phyloP scores from a whole-genome alignment of 495 filamentous ascomycete species.

The Talaromyces stipitatus region DNA sequence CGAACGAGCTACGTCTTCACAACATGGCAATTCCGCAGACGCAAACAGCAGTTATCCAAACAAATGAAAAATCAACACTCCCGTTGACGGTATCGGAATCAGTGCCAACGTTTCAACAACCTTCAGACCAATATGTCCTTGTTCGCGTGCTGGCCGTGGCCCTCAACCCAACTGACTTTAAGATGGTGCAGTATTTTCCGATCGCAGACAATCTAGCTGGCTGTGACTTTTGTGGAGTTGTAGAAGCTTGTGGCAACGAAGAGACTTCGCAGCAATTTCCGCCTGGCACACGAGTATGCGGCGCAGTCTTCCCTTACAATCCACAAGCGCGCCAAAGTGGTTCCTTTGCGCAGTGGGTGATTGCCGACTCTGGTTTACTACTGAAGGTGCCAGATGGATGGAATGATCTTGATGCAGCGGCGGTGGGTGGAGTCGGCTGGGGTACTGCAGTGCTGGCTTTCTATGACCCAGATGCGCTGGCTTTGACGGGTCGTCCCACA shows the following conservation, averaged over 20 bases:
- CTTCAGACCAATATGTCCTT: too few species aligned
- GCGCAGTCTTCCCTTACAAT: slow-evolving; percentile 6
- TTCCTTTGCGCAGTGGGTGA: slow-evolving; percentile 34
- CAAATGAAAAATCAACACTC: too few species aligned
- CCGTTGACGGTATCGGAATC: too few species aligned
- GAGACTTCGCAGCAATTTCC: too few species aligned
- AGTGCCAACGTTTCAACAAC: too few species aligned
- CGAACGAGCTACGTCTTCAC: too few species aligned
- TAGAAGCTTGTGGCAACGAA: too few species aligned
- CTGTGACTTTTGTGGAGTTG: slow-evolving; percentile 36
- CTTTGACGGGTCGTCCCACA: slow-evolving; percentile 8
- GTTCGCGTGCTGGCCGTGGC: slow-evolving; percentile 30
- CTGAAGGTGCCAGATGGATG: slow-evolving; percentile 24
- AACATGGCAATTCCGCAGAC: too few species aligned
- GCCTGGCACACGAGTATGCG: slow-evolving; percentile 6
- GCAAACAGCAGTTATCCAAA: too few species aligned
- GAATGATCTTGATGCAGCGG: slow-evolving; percentile 19
- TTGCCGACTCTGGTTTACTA: slow-evolving; percentile 20
- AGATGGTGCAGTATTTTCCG: slow-evolving; percentile 28
- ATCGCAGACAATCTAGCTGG: slow-evolving; percentile 26
- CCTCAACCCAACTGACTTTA: slow-evolving; percentile 40
- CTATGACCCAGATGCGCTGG: background rate
- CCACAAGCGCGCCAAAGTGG: slow-evolving; percentile 12
- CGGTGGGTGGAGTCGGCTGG: slow-evolving; percentile 16
- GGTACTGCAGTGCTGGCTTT: background rate